phyloP scores from a whole-genome alignment of 345 rosid genomes.

The Linum tenue region DNA sequence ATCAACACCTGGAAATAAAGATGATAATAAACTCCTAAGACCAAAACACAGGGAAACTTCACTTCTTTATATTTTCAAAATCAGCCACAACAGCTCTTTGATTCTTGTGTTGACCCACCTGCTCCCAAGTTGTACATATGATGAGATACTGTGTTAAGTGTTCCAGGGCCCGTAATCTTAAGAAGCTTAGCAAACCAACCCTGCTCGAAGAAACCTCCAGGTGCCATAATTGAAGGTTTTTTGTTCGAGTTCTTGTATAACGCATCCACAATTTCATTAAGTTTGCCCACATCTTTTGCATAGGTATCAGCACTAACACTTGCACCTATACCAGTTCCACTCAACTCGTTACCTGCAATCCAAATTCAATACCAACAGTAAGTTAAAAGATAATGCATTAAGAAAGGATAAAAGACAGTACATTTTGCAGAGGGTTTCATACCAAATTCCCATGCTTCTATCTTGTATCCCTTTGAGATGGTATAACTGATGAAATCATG shows the following conservation, averaged over 20 bases:
- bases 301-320: slow-evolving; percentile 65
- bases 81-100: too few species aligned
- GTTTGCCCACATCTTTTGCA: slow-evolving; percentile 65
- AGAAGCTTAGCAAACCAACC: slow-evolving; percentile 73
- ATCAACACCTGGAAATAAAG: slow-evolving; percentile 56
- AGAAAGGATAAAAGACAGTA: slow-evolving; percentile 2
- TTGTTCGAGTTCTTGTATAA: slow-evolving; percentile 41
- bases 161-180: slow-evolving; percentile 56
- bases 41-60: not conserved
- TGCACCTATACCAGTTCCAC: slow-evolving; percentile 80
- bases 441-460: slow-evolving; percentile 99
- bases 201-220: slow-evolving; percentile 81
- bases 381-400: slow-evolving; percentile 8
- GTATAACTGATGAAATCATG: slow-evolving; percentile 70
- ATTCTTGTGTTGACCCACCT: slow-evolving; percentile 32
- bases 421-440: slow-evolving; percentile 11
- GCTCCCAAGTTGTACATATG: slow-evolving; percentile 94
- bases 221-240: slow-evolving; percentile 69
- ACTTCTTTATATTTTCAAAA: not conserved
- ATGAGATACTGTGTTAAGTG: slow-evolving; percentile 58
- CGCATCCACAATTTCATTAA: slow-evolving; percentile 46
- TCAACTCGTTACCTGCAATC: slow-evolving; percentile 71
- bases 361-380: slow-evolving; percentile 9
- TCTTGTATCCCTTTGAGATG: slow-evolving; percentile 54
- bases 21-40: not conserved